Evolutionary conservation across 1,284 basidiomycete species (phyloP).

Genomic region (Cystobasidiaceae sp.): DNA sequence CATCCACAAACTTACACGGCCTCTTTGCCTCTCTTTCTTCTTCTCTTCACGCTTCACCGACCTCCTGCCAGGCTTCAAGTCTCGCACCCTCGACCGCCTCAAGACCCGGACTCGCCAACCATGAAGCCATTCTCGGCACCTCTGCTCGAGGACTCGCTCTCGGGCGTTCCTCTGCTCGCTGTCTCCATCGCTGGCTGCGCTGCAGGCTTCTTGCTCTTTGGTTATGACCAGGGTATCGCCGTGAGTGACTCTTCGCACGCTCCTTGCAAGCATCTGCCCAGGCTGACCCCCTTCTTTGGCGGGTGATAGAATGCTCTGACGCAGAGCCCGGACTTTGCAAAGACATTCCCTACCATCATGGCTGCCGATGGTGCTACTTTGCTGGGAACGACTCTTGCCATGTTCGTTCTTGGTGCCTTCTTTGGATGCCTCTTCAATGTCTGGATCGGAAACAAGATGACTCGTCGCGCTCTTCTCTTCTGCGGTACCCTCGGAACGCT

Average conservation of each 20-base stretch:
- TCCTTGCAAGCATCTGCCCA: neutral
- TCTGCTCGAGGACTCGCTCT: slow-evolving; percentile 29
- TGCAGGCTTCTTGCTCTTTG: neutral
- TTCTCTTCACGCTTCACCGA: no score
- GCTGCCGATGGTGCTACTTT: slow-evolving; percentile 3
- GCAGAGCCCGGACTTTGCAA: slow-evolving; percentile 14
- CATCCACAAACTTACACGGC: no score
- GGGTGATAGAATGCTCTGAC: neutral
- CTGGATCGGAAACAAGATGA: slow-evolving; percentile 35
- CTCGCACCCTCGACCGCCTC: no score
- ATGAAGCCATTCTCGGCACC: slow-evolving; percentile 37
- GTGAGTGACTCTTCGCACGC: neutral
- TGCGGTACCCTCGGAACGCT: slow-evolving; percentile 30
- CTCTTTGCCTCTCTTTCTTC: no score
- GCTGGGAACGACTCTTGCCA: slow-evolving; percentile 33
- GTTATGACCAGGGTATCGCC: slow-evolving; percentile 27
- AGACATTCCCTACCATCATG: neutral
- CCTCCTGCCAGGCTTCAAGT: no score
- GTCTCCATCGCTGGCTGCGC: slow-evolving; percentile 24
- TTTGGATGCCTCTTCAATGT: slow-evolving; percentile 34
- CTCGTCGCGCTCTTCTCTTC: slow-evolving; percentile 34
- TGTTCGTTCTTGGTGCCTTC: slow-evolving; percentile 36
- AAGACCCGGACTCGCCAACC: no score
- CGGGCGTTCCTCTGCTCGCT: slow-evolving; percentile 30
- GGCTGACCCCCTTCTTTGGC: neutral